Conservation (phyloP, 192 early-diverging fungal species). For the Coemansia aciculifera region DNA sequence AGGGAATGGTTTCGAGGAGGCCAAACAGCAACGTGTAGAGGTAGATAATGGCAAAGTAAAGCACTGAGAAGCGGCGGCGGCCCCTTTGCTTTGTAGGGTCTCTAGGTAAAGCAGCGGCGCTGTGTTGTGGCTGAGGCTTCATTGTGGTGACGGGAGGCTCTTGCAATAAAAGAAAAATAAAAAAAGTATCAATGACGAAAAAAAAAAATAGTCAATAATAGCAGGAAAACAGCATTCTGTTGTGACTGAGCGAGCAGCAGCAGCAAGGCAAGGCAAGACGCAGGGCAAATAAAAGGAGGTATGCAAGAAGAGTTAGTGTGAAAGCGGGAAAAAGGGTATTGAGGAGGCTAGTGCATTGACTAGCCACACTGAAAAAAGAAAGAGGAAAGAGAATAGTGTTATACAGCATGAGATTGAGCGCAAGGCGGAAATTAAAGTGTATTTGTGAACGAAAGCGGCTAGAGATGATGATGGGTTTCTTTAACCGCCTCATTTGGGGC, state of each 20-base stretch:
- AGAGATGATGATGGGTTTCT: conserved; percentile 4
- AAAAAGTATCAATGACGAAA: conserved; percentile 3
- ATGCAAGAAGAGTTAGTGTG: not conserved
- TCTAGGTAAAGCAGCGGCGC: not conserved
- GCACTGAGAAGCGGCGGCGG: conserved; percentile 43
- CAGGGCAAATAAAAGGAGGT: not conserved
- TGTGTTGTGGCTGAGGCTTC: conserved; percentile 8
- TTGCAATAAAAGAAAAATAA: not conserved
- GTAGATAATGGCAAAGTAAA: conserved; percentile 51
- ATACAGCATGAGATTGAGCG: not conserved
- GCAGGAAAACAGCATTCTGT: not conserved
- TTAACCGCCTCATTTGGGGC: not conserved
- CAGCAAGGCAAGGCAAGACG: not conserved
- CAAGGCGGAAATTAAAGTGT: not conserved
- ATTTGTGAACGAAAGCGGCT: not conserved
- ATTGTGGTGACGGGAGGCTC: not conserved
- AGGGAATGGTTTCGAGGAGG: conserved; percentile 37
- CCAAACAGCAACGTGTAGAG: conserved; percentile 45
- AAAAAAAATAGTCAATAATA: not conserved
- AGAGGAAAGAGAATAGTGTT: not conserved
- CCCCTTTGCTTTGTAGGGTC: conserved; percentile 4
- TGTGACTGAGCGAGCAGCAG: not conserved
- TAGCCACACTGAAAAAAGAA: not conserved
- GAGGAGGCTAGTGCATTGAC: conserved; percentile 3
- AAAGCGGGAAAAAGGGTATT: not conserved